Percentiles rank a stretch among this genome's conserved stretches.
These are phyloP conservation scores for Dispira simplex DNA, from an alignment of 192 early-diverging fungal genomes.

Conservation along the genomic window DNA sequence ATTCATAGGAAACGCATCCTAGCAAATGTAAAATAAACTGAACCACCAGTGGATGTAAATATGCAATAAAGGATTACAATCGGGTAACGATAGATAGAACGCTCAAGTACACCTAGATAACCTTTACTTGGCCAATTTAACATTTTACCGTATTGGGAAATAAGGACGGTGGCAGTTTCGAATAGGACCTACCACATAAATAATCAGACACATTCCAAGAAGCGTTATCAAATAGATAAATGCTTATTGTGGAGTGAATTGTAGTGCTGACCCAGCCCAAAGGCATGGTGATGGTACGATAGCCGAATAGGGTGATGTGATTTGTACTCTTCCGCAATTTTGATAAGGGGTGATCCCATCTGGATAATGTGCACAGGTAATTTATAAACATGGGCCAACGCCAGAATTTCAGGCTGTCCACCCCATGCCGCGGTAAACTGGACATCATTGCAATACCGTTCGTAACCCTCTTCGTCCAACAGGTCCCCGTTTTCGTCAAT, in stretches of 20 bases:
- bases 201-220: no score
- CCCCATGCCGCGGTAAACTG: slow-evolving; percentile 83
- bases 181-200: no score
- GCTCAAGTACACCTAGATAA: no score
- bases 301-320: slow-evolving; percentile 46
- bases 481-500: slow-evolving; percentile 66
- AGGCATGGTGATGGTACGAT: slow-evolving; percentile 81
- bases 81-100: no score
- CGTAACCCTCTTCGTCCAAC: slow-evolving; percentile 52
- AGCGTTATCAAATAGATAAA: no score
- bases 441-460: slow-evolving; percentile 57
- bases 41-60: no score
- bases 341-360: slow-evolving; percentile 57
- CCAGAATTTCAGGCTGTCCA: slow-evolving; percentile 83
- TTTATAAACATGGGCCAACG: slow-evolving; percentile 54
- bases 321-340: slow-evolving; percentile 59
- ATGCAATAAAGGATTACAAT: no score
- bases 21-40: no score
- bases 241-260: slow-evolving; percentile 45
- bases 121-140: no score
- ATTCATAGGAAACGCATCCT: no score
- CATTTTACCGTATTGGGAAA: no score
- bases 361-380: slow-evolving; percentile 79
- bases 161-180: no score
- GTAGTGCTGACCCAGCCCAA: slow-evolving; percentile 93